Evolutionary conservation across 2,329 filamentous ascomycete species (phyloP), one percentile per base, ranked within the genome.

Genomic region (Sclerotiophoma versabilis): DNA sequence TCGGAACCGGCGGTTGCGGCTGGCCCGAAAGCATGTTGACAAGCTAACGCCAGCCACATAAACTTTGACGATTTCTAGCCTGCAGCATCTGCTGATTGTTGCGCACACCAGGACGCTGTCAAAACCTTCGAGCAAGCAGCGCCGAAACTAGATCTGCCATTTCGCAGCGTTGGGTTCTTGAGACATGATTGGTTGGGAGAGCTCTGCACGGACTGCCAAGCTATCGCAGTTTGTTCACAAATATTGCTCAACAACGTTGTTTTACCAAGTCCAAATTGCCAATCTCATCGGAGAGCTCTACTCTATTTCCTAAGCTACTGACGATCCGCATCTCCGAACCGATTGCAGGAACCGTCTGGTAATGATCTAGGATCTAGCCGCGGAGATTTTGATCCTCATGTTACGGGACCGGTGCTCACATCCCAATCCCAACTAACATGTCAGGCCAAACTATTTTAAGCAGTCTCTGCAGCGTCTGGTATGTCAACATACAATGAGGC

Each of bases 401-500:
- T 59, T 53, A 56, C 56, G n/a, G n/a, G n/a, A n/a, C n/a, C n/a
- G 51, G 53, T 39, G 50, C 23, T 19, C 6, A 39, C 34, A n/a
- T 32, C 36, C 26, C 46, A 41, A 42, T 46, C 25, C 34, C 22
- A 39, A 38, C 58, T 37, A 54, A 44, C 32, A 76, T 77, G 73
- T 63, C 70, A 34, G 65, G 71, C 46, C 65, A 72, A 42, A 62
- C 69, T 30, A 64, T 79, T 32, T 68, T 79, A 49, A 74, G 72
- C 49, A 75, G 77, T 36, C 69, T 80, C 37, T 81, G 79, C 65
- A 77, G 73, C 64, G 77, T 79, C 44, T 80, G 79, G 79, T 80
- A 73, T 54, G 76, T 75, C 48, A 43, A 26, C 36, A 52, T 43
- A n/a, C 45, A 9, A 12, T 37, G 20, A 17, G 15, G 4, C 17